Base-by-base conservation (phyloP, 169 alveolate genomes). In the Babesia divergens region DNA sequence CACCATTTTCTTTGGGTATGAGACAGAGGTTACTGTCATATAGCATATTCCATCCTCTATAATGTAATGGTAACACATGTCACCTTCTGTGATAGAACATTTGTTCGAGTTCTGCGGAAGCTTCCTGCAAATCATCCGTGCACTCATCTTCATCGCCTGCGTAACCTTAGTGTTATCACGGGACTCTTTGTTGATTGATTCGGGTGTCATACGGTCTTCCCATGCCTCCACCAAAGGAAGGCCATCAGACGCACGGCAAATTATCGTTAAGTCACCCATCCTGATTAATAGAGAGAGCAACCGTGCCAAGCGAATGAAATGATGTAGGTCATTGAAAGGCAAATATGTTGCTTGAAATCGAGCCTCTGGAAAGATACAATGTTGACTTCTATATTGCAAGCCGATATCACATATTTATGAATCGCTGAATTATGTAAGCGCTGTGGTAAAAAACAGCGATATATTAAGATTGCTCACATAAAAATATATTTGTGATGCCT, bases 221-320 rank as follows among this genome's bases (percentile, higher is more conserved):
- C 86, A 77, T 35, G 74, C 55, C 56, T 84, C 93, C 38, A 88
- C 93, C 46, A 88, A 72, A 24, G 91, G 89, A 55, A 88, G 66
- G 29, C 91, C 93, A 55, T 88, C 93, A 52, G 82, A 66, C 20
- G 89, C 86, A 24, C 93, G 79, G 76, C 93, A 88, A 9, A 88
- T 60, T 18, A 88, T 32, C 34, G 84, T 86, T 18, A 76, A 65
- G 68, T 88, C 93, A 22, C 91, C 85, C 93, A 88, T 88, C 3
- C 22, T 62, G n/a, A 38, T 1, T 8, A 49, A 13, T 0, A 6
- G 50, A 18, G 8, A 38, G 14, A 51, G 20, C 18, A n/a, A n/a
- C n/a, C n/a, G n/a, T n/a, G n/a, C n/a, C n/a, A n/a, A n/a, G n/a
- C n/a, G n/a, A n/a, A n/a, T n/a, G n/a, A n/a, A n/a, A n/a, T n/a